Conservation (phyloP, 371 early-diverging fungal species). For the Lichtheimia hyalospora region DNA sequence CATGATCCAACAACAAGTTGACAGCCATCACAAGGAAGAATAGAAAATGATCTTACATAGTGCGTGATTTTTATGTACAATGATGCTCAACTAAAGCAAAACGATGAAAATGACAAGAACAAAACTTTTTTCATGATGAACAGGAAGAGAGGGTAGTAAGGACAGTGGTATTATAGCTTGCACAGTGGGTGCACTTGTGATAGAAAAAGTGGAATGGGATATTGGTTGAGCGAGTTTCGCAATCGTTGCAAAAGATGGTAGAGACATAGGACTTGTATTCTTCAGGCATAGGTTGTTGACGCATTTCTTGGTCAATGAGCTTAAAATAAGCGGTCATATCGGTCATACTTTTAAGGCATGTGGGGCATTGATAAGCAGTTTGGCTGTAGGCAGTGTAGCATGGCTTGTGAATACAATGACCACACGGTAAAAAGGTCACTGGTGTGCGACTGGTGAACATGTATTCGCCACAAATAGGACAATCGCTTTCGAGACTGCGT, state of each 20-base stretch:
- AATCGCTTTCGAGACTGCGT: conserved; percentile 86
- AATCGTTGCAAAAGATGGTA: conserved; percentile 93
- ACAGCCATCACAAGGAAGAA: neutral
- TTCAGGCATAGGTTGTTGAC: conserved; percentile 83
- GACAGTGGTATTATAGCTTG: conserved; percentile 94
- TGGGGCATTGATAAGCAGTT: conserved; percentile 94
- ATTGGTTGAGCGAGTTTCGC: conserved; percentile 75
- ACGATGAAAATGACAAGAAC: too few species aligned
- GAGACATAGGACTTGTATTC: conserved; percentile 77
- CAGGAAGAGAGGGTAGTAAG: conserved; percentile 49
- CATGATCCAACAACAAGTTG: neutral
- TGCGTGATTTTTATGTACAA: neutral
- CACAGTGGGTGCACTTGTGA: conserved; percentile 89
- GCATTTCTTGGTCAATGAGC: conserved; percentile 80
- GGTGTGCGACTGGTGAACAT: conserved; percentile 85
- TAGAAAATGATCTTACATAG: neutral
- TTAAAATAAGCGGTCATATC: conserved; percentile 83
- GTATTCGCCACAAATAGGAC: conserved; percentile 97
- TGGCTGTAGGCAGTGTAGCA: conserved; percentile 83
- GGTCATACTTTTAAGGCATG: conserved; percentile 90
- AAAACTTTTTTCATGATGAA: too few species aligned
- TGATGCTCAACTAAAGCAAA: neutral
- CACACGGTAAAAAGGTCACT: conserved; percentile 89
- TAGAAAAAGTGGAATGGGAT: conserved; percentile 91
- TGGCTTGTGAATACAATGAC: conserved; percentile 91